These are phyloP conservation scores for Meyerozyma carpophila DNA, from an alignment of 1,139 yeast species.

Conservation along the genomic window DNA sequence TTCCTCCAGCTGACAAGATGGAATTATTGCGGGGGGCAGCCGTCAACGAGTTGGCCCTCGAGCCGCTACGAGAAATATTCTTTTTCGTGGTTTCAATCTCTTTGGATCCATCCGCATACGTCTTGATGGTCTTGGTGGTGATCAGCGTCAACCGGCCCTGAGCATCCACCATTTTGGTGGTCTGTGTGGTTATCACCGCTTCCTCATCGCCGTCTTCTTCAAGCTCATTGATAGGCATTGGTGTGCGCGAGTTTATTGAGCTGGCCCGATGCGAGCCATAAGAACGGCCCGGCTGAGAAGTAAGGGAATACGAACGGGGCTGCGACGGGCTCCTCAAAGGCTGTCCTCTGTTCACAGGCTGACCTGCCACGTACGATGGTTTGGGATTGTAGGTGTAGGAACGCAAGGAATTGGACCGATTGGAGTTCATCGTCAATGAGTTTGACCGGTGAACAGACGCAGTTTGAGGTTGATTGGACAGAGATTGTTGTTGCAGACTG, in stretches of 20 bases:
- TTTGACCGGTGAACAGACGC: slow-evolving; percentile 8
- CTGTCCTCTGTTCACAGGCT: slow-evolving; percentile 8
- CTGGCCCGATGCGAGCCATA: not conserved
- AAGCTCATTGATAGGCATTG: not conserved
- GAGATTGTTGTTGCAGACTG: slow-evolving; percentile 11
- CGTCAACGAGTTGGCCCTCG: slow-evolving; percentile 21
- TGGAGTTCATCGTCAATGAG: slow-evolving; percentile 10
- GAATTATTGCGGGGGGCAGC: slow-evolving; percentile 12
- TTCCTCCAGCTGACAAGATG: slow-evolving; percentile 13
- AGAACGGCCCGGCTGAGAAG: slow-evolving; percentile 1
- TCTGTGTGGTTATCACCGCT: slow-evolving; percentile 33
- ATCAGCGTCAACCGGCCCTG: slow-evolving; percentile 39
- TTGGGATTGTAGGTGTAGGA: slow-evolving; percentile 38
- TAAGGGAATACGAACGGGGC: not conserved
- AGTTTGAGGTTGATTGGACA: slow-evolving; percentile 7
- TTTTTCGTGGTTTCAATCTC: slow-evolving; percentile 42
- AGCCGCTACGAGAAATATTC: slow-evolving; percentile 33
- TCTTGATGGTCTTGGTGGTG: slow-evolving; percentile 38
- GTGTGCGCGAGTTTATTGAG: not conserved
- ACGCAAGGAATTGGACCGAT: slow-evolving; percentile 27
- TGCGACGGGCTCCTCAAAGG: not conserved
- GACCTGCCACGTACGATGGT: slow-evolving; percentile 35
- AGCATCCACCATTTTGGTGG: slow-evolving; percentile 40
- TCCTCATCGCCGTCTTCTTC: slow-evolving; percentile 20
- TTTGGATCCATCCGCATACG: slow-evolving; percentile 42